These are phyloP conservation scores for Diutina neorugosa DNA, from an alignment of 1,139 yeast genomes.

Conservation along the genomic window DNA sequence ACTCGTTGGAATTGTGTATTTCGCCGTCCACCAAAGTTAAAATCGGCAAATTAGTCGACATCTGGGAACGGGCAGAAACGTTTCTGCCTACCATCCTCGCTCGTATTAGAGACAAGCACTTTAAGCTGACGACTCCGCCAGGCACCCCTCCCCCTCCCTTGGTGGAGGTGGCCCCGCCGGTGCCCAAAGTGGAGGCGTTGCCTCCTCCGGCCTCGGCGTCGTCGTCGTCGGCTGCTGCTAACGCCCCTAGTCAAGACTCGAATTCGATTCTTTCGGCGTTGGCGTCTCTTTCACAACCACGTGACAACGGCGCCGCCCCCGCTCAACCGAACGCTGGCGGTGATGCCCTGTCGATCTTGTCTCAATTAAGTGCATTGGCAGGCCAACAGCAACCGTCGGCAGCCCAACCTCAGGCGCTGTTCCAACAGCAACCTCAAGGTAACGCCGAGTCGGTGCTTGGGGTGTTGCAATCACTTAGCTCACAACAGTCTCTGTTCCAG, in stretches of 20 bases:
- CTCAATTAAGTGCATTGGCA: slow-evolving; percentile 35
- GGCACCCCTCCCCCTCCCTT: slow-evolving; percentile 32
- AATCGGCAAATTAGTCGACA: slow-evolving; percentile 72
- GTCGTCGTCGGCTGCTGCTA: slow-evolving; percentile 12
- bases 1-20: slow-evolving; percentile 42
- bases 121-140: slow-evolving; percentile 46
- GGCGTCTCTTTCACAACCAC: slow-evolving; percentile 36
- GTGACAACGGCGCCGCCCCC: slow-evolving; percentile 13
- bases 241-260: slow-evolving; percentile 26
- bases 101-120: slow-evolving; percentile 47
- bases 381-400: slow-evolving; percentile 8
- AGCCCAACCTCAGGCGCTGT: neutral
- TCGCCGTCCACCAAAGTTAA: slow-evolving; percentile 50
- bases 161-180: slow-evolving; percentile 7
- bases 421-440: neutral
- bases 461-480: neutral
- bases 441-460: neutral
- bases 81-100: slow-evolving; percentile 48
- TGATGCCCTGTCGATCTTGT: slow-evolving; percentile 17
- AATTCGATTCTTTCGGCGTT: slow-evolving; percentile 54
- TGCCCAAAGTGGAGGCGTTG: slow-evolving; percentile 7
- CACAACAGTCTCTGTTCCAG: slow-evolving; percentile 1
- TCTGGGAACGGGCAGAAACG: slow-evolving; percentile 84
- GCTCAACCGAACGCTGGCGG: slow-evolving; percentile 9
- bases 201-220: slow-evolving; percentile 10